These are phyloP conservation scores for Blumeria hordei DNA, from an alignment of 2,329 filamentous ascomycete genomes.

Conservation along the genomic window DNA sequence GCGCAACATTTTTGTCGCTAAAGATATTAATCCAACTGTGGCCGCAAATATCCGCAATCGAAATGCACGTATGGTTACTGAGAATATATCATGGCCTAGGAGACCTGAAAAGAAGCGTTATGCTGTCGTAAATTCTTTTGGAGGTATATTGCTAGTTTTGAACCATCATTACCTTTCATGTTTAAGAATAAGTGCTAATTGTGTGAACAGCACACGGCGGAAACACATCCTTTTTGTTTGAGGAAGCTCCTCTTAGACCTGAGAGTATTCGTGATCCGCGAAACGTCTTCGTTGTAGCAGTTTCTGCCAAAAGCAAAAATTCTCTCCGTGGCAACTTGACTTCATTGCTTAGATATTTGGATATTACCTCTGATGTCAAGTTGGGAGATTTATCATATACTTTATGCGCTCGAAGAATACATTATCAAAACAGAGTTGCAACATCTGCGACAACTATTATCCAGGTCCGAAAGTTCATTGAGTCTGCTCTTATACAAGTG, in stretches of 20 bases:
- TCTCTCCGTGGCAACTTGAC: constrained; percentile 11
- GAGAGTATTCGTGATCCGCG: constrained; percentile 18
- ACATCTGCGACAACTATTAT: constrained; percentile 20
- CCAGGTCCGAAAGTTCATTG: constrained; percentile 24
- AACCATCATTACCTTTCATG: background rate
- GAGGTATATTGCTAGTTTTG: constrained; percentile 14
- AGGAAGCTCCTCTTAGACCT: constrained; percentile 15
- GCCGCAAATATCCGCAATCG: constrained; percentile 17
- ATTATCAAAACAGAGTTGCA: constrained; percentile 31
- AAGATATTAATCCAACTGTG: constrained; percentile 15
- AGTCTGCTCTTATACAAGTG: constrained; percentile 7
- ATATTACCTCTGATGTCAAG: constrained; percentile 7
- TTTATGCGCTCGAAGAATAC: constrained; percentile 24
- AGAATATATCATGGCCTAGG: constrained; percentile 8
- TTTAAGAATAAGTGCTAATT: constrained; percentile 9
- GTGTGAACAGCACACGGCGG: constrained; percentile 20
- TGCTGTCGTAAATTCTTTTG: constrained; percentile 21
- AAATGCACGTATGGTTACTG: constrained; percentile 13
- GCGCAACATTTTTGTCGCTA: constrained; percentile 14
- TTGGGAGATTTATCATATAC: constrained; percentile 14
- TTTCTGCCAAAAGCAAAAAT: constrained; percentile 22
- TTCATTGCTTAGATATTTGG: constrained; percentile 8
- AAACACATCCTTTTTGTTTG: constrained; percentile 14
- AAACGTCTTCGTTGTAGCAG: constrained; percentile 19
- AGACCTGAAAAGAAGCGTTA: background rate